A percentile compares a stretch with the other conserved stretches of the same genome.
These are phyloP conservation scores for Leccinum holopus DNA, from an alignment of 1,284 basidiomycete species.

Conservation along the genomic window DNA sequence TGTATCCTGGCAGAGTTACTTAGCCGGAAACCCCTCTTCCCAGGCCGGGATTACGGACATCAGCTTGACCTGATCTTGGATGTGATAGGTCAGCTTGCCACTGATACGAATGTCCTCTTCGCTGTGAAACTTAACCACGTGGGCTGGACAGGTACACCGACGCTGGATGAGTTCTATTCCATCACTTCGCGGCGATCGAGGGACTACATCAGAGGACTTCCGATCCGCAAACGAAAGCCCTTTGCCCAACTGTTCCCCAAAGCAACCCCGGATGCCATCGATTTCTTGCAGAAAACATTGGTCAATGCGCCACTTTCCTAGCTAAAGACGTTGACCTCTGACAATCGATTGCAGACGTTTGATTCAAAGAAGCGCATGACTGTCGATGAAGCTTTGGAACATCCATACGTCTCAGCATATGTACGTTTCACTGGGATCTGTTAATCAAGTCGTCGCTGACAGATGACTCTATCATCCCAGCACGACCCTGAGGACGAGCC, in stretches of 20 bases:
- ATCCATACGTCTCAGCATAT: constrained; percentile 67
- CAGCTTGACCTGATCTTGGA: constrained; percentile 85
- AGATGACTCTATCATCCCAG: constrained; percentile 35
- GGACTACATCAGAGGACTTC: constrained; percentile 80
- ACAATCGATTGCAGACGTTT: constrained; percentile 53
- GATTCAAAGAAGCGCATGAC: constrained; percentile 86
- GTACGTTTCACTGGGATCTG: constrained; percentile 38
- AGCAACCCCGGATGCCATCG: constrained; percentile 72
- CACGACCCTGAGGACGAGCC: constrained; percentile 88
- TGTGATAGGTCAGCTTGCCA: constrained; percentile 59
- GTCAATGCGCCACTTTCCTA: constrained; percentile 40
- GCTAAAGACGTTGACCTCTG: neutral
- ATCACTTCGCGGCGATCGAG: constrained; percentile 82
- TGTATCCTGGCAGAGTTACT: constrained; percentile 90
- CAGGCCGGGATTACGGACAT: constrained; percentile 86
- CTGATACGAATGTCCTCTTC: neutral
- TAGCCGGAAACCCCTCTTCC: constrained; percentile 78
- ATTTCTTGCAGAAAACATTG: constrained; percentile 81
- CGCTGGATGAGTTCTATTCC: constrained; percentile 83
- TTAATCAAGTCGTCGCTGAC: constrained; percentile 12
- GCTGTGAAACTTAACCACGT: constrained; percentile 1
- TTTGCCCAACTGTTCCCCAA: constrained; percentile 69
- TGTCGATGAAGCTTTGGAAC: constrained; percentile 81
- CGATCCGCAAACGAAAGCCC: constrained; percentile 63
- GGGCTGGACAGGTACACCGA: constrained; percentile 61